Evolutionary conservation across 2,329 filamentous ascomycete genomes (phyloP).

Genomic region (Clonostachys sp.): DNA sequence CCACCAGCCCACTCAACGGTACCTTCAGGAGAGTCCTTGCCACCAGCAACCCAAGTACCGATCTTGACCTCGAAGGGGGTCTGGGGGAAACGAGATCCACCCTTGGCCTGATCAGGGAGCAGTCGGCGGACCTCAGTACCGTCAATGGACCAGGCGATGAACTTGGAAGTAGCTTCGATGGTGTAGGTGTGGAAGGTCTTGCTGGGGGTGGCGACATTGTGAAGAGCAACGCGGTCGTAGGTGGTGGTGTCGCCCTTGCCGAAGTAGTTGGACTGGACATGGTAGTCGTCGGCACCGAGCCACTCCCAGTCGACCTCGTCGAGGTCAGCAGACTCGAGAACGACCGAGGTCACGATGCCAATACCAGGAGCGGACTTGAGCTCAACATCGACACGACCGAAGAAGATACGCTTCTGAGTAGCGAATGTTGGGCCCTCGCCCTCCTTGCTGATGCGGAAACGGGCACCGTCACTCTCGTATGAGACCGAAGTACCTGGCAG

Average conservation of each 20-base stretch:
- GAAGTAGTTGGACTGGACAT: conserved; percentile 88
- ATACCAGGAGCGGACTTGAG: conserved; percentile 74
- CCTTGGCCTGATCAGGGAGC: conserved; percentile 51
- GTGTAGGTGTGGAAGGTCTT: conserved; percentile 62
- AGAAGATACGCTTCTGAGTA: conserved; percentile 91
- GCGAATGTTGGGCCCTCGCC: conserved; percentile 68
- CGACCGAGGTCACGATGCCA: conserved; percentile 85
- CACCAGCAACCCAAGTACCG: conserved; percentile 62
- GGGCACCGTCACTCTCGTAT: conserved; percentile 45
- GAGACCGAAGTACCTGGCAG: conserved; percentile 41
- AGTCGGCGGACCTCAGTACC: conserved; percentile 57
- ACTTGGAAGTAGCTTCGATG: conserved; percentile 62
- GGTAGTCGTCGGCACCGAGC: conserved; percentile 68
- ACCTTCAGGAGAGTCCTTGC: conserved; percentile 55
- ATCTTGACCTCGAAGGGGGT: conserved; percentile 69
- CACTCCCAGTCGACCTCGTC: conserved; percentile 95
- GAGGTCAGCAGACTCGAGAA: conserved; percentile 84
- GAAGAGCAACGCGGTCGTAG: conserved; percentile 65
- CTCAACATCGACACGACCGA: conserved; percentile 77
- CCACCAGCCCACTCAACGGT: conserved; percentile 71
- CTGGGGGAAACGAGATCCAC: conserved; percentile 61
- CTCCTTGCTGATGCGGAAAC: conserved; percentile 64
- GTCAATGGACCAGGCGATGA: conserved; percentile 62
- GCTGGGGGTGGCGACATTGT: conserved; percentile 49
- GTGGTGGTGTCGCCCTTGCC: conserved; percentile 67